phyloP scores from a whole-genome alignment of 1,284 basidiomycete genomes.

The Malassezia psittaci region DNA sequence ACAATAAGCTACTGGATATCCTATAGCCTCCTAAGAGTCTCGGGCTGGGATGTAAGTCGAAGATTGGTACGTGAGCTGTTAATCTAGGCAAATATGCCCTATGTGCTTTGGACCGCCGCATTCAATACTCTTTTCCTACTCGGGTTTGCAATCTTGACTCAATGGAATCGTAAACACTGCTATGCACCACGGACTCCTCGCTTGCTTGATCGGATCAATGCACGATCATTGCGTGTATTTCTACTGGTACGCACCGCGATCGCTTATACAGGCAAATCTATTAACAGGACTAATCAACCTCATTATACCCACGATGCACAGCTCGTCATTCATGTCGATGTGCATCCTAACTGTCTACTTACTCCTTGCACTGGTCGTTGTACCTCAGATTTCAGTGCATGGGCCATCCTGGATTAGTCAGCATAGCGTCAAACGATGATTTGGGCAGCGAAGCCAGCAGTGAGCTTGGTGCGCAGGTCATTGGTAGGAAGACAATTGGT shows the following conservation, averaged over 20 bases:
- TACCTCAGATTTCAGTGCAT: not conserved
- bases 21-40: not conserved
- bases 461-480: not conserved
- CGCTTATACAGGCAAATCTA: slow-evolving; percentile 60
- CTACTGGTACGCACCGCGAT: slow-evolving; percentile 57
- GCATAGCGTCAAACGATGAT: not conserved
- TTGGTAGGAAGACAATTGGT: too few species aligned
- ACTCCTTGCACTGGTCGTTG: not conserved
- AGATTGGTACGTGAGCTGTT: slow-evolving; percentile 15
- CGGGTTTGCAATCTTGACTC: slow-evolving; percentile 64
- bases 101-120: slow-evolving; percentile 78
- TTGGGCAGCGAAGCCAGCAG: not conserved
- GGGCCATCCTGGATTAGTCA: slow-evolving; percentile 1
- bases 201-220: slow-evolving; percentile 70
- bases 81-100: slow-evolving; percentile 59
- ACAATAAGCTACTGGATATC: not conserved
- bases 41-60: slow-evolving; percentile 20
- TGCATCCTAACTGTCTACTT: slow-evolving; percentile 59
- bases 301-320: slow-evolving; percentile 71
- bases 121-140: slow-evolving; percentile 80
- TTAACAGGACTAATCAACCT: slow-evolving; percentile 77
- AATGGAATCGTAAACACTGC: slow-evolving; percentile 15
- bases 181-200: not conserved
- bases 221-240: slow-evolving; percentile 69
- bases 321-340: slow-evolving; percentile 56